These are phyloP conservation scores for Dioscorea alata DNA, from an alignment of 106 monocot species.

Conservation along the genomic window DNA sequence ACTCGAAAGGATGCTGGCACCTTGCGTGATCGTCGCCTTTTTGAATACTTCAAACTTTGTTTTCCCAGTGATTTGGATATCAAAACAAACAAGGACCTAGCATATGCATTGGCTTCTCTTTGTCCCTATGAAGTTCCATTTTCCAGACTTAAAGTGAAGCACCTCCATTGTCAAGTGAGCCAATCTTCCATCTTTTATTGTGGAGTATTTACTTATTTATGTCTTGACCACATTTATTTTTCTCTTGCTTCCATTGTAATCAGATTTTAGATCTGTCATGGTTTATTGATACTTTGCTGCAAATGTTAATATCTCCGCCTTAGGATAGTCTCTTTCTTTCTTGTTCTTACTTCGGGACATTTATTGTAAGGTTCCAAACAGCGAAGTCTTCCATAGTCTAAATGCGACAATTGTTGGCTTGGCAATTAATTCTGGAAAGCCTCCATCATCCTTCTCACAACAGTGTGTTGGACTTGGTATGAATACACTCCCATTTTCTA, in stretches of 20 bases:
- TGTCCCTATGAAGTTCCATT: conserved; percentile 81
- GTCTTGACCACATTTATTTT: no score
- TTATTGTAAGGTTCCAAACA: conserved; percentile 47
- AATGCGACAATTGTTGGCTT: conserved; percentile 93
- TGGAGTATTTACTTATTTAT: no score
- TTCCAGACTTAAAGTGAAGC: conserved; percentile 51
- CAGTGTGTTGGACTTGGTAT: conserved; percentile 92
- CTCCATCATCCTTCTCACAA: conserved; percentile 21
- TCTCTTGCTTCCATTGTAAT: no score
- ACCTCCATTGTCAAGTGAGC: conserved; percentile 74
- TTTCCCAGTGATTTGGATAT: conserved; percentile 41
- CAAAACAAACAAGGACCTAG: conserved; percentile 62
- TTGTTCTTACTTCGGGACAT: no score
- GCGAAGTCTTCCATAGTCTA: conserved; percentile 73
- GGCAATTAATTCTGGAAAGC: conserved; percentile 36
- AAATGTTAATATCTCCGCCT: no score
- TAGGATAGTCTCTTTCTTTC: no score
- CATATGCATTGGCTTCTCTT: conserved; percentile 70
- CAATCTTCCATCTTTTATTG: neutral
- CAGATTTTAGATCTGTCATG: no score
- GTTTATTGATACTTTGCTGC: no score
- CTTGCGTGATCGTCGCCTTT: conserved; percentile 47
- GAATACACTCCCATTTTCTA: neutral
- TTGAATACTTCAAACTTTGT: conserved; percentile 72
- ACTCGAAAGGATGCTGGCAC: conserved; percentile 48